These are phyloP conservation scores for Colletotrichum noveboracense DNA, from an alignment of 2,329 filamentous ascomycete species.

Conservation along the genomic window DNA sequence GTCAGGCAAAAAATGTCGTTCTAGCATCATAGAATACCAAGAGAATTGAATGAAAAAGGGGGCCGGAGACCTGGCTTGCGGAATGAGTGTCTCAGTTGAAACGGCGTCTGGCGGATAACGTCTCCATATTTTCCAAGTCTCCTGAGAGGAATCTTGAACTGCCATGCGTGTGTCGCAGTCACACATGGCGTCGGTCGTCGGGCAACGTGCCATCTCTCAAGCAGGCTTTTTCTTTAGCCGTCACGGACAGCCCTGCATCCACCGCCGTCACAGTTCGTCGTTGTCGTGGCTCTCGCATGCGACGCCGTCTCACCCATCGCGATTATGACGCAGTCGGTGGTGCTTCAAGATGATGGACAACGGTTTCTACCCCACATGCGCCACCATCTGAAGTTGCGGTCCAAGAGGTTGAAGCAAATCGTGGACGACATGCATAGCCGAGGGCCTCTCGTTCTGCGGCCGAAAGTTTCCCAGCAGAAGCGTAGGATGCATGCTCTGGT, in stretches of 20 bases:
- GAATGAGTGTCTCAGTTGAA: constrained; percentile 13
- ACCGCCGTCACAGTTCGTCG: background rate
- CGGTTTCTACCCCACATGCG: constrained; percentile 11
- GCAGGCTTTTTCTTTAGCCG: background rate
- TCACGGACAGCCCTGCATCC: background rate
- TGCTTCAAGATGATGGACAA: background rate
- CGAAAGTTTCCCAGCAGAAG: constrained; percentile 23
- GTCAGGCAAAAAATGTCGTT: background rate
- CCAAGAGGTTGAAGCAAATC: constrained; percentile 4
- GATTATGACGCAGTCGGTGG: background rate
- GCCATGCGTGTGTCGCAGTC: background rate
- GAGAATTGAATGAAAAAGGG: background rate
- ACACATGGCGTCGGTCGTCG: background rate
- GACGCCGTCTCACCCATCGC: background rate
- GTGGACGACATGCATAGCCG: constrained; percentile 39
- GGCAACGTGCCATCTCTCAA: background rate
- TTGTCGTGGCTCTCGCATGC: background rate
- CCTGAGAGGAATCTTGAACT: background rate
- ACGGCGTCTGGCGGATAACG: constrained; percentile 5
- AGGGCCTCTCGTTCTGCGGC: constrained; percentile 42
- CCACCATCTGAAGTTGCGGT: constrained; percentile 17
- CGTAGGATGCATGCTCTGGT: constrained; percentile 21
- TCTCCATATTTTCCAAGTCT: background rate
- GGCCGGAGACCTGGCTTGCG: constrained; percentile 7
- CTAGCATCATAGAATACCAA: constrained; percentile 4